Evolutionary conservation across 2,329 filamentous ascomycete genomes (phyloP).

Genomic region (Penicillium sp.): DNA sequence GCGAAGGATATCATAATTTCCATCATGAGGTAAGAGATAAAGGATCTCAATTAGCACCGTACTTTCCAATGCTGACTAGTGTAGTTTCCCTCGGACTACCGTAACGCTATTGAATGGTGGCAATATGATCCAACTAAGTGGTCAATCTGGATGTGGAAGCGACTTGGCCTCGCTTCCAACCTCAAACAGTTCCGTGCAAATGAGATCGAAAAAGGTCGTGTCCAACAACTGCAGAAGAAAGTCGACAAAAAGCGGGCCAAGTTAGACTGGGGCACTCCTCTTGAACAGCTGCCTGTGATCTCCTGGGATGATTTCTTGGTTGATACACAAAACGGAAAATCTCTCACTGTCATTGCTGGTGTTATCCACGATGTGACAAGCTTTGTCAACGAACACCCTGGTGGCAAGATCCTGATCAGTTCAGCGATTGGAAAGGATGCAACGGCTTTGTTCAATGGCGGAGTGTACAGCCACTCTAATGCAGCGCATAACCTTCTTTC

Average conservation of each 20-base stretch:
- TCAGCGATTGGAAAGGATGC: slow-evolving; percentile 84
- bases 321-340: slow-evolving; percentile 74
- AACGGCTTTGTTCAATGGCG: slow-evolving; percentile 87
- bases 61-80: neutral
- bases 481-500: slow-evolving; percentile 85
- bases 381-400: slow-evolving; percentile 86
- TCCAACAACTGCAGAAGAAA: slow-evolving; percentile 91
- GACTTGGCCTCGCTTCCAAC: slow-evolving; percentile 4
- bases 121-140: slow-evolving; percentile 9
- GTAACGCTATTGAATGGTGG: slow-evolving; percentile 10
- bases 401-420: slow-evolving; percentile 81
- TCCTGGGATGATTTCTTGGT: slow-evolving; percentile 84
- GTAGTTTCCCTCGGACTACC: slow-evolving; percentile 9
- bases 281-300: slow-evolving; percentile 82
- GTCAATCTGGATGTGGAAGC: slow-evolving; percentile 8
- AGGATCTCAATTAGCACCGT: neutral
- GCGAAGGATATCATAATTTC: slow-evolving; percentile 93
- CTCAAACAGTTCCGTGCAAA: slow-evolving; percentile 79
- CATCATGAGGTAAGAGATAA: slow-evolving; percentile 66
- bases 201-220: slow-evolving; percentile 87
- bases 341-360: slow-evolving; percentile 74
- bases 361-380: slow-evolving; percentile 81
- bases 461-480: slow-evolving; percentile 86
- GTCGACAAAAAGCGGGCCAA: slow-evolving; percentile 79
- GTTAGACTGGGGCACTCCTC: slow-evolving; percentile 82